Conservation (phyloP, 2,329 filamentous ascomycete genomes). For the Lachnellula occidentalis region DNA sequence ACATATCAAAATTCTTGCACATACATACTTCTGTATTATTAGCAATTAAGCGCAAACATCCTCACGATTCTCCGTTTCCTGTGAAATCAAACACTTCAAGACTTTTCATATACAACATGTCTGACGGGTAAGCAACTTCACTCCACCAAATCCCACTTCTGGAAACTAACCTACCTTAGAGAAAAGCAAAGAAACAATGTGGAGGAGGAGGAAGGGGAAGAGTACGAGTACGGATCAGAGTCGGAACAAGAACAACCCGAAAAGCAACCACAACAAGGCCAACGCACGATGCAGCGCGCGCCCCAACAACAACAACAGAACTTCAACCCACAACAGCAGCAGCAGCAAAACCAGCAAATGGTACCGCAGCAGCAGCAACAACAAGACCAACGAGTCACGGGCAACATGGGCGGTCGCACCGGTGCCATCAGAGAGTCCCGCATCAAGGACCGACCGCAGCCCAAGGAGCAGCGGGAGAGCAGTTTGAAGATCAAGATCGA, state of each 20-base stretch:
- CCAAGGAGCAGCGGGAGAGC: conserved; percentile 33
- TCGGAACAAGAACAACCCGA: conserved; percentile 16
- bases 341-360: no score
- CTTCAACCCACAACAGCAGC: conserved; percentile 22
- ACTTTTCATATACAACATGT: conserved; percentile 18
- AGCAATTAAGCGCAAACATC: neutral
- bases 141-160: neutral
- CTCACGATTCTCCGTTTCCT: conserved; percentile 4
- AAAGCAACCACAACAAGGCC: conserved; percentile 18
- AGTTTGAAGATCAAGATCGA: conserved; percentile 39
- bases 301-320: conserved; percentile 30
- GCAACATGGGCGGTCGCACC: conserved; percentile 26
- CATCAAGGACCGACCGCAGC: conserved; percentile 34
- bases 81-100: neutral
- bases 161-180: conserved; percentile 9
- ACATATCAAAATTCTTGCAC: neutral
- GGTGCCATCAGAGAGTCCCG: conserved; percentile 32
- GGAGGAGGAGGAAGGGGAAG: conserved; percentile 23
- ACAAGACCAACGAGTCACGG: conserved; percentile 18
- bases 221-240: conserved; percentile 24
- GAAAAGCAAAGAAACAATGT: conserved; percentile 23
- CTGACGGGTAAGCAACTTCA: conserved; percentile 20
- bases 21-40: no score
- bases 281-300: conserved; percentile 33
- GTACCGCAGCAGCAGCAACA: no score